Percentiles rank a stretch among this genome's conserved stretches.
phyloP scores from a whole-genome alignment of 345 rosid genomes.

The Mangifera indica region DNA sequence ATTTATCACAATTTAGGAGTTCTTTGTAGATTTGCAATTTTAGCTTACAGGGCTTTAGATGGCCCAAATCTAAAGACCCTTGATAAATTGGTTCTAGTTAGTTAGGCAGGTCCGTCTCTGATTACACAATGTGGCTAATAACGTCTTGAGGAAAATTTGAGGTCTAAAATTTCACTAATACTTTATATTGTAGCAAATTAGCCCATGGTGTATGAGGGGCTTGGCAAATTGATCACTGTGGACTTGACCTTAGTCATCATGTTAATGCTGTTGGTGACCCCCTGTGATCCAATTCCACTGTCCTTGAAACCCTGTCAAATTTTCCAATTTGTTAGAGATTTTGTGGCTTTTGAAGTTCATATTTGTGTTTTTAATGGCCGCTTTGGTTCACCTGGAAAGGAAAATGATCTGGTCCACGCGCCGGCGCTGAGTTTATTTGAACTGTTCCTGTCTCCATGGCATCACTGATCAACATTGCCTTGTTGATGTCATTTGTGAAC shows the following conservation, averaged over 20 bases:
- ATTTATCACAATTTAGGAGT: too few relatives aligned
- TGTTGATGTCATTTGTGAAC: slow-evolving; percentile 87
- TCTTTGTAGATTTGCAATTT: too few relatives aligned
- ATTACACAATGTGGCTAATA: too few relatives aligned
- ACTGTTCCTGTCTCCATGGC: slow-evolving; percentile 99
- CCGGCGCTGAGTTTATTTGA: slow-evolving; percentile 98
- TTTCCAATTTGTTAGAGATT: not conserved
- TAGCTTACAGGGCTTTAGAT: too few relatives aligned
- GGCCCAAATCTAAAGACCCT: too few relatives aligned
- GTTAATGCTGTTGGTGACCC: slow-evolving; percentile 91
- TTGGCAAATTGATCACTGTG: slow-evolving; percentile 87
- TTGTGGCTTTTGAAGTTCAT: not conserved
- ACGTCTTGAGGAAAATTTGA: too few relatives aligned
- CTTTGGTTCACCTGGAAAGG: slow-evolving; percentile 80
- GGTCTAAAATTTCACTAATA: too few relatives aligned
- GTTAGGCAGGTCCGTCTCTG: too few relatives aligned
- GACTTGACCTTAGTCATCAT: slow-evolving; percentile 94
- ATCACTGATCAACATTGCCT: slow-evolving; percentile 84
- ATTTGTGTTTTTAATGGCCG: not conserved
- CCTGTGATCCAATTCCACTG: slow-evolving; percentile 98
- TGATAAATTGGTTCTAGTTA: too few relatives aligned
- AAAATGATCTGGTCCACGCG: slow-evolving; percentile 98
- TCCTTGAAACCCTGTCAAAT: slow-evolving; percentile 81
- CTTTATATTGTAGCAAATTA: too few relatives aligned
- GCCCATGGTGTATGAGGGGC: slow-evolving; percentile 66